Evolutionary conservation across 1,139 yeast genomes (phyloP).

Genomic region (Scheffersomyces parashehatae): DNA sequence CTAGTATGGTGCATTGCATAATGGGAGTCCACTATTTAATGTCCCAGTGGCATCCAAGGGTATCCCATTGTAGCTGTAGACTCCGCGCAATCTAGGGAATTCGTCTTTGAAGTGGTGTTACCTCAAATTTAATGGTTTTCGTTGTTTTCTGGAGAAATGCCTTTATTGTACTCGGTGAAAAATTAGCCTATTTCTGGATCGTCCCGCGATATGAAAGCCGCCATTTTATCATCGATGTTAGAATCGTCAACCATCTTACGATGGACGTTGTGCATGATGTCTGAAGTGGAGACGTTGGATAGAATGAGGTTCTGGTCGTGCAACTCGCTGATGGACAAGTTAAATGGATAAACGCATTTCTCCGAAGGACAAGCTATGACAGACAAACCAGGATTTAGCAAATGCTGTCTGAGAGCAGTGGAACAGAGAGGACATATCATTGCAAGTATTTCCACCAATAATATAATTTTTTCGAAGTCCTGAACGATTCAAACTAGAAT

Average conservation of each 20-base stretch:
- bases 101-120: too few relatives aligned
- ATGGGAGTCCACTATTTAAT: too few relatives aligned
- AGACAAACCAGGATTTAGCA: conserved; percentile 28
- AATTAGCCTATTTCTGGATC: conserved; percentile 19
- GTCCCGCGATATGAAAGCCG: conserved; percentile 26
- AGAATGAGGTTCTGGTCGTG: conserved; percentile 24
- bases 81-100: too few relatives aligned
- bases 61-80: too few relatives aligned
- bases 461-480: too few relatives aligned
- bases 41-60: too few relatives aligned
- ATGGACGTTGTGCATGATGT: conserved; percentile 28
- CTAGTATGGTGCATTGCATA: too few relatives aligned
- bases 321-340: conserved; percentile 26
- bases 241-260: conserved; percentile 23
- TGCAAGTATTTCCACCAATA: neutral
- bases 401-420: conserved; percentile 22
- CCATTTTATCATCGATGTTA: conserved; percentile 24
- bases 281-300: conserved; percentile 19
- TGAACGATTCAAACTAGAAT: too few relatives aligned
- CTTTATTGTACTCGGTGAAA: too few relatives aligned
- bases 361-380: conserved; percentile 29
- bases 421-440: conserved; percentile 34
- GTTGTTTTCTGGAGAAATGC: too few relatives aligned
- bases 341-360: conserved; percentile 34
- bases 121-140: too few relatives aligned